phyloP scores from a whole-genome alignment of 2,329 filamentous ascomycete genomes.

The Aspergillus fischeri region DNA sequence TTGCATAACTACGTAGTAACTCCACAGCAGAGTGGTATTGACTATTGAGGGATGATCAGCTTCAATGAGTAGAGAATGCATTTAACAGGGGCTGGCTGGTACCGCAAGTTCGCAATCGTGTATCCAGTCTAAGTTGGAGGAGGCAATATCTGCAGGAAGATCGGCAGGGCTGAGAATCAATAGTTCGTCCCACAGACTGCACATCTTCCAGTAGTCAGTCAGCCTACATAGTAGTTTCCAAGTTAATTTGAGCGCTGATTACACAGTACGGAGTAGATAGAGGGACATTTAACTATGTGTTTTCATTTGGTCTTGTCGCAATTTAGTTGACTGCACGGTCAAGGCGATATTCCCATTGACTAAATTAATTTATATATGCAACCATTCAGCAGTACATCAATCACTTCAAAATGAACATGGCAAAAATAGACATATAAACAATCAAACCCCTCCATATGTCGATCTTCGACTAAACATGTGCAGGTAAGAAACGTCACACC shows the following conservation, averaged over 20 bases:
- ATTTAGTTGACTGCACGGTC: neutral
- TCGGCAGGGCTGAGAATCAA: neutral
- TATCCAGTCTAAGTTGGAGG: too few species aligned
- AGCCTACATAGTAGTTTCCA: neutral
- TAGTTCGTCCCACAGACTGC: neutral
- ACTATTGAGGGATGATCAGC: neutral
- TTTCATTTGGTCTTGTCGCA: neutral
- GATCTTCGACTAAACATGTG: neutral
- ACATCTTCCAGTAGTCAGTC: neutral
- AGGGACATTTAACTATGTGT: too few species aligned
- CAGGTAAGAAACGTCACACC: neutral
- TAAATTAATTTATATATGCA: neutral
- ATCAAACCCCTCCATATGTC: neutral
- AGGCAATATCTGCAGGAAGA: neutral
- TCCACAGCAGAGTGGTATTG: neutral
- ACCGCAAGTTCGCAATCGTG: too few species aligned
- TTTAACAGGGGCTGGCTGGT: neutral
- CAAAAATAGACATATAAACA: neutral
- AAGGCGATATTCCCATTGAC: neutral
- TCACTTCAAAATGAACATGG: neutral
- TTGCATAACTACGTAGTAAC: neutral
- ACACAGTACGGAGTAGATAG: neutral
- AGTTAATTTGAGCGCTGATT: neutral
- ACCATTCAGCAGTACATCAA: neutral
- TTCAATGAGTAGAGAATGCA: neutral